phyloP scores from a whole-genome alignment of 331 rosid genomes.

The Cydonia oblonga region DNA sequence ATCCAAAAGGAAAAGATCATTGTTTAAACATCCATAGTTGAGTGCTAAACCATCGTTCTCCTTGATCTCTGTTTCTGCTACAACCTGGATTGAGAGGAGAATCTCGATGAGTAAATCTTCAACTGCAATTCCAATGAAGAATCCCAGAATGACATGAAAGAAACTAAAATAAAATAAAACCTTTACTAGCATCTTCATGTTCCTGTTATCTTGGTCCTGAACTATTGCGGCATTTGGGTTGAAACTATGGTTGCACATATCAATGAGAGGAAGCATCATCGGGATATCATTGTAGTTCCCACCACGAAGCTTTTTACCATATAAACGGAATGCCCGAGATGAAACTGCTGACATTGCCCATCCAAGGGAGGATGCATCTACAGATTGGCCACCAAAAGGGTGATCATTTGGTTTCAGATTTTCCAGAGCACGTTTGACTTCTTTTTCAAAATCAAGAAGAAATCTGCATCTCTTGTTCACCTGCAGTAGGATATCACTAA shows the following conservation, averaged over 20 bases:
- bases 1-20: constrained; percentile 76
- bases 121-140: no score
- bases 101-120: constrained; percentile 2
- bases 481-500: constrained; percentile 29
- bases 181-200: constrained; percentile 58
- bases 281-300: constrained; percentile 37
- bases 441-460: constrained; percentile 80
- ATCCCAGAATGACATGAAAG: background rate
- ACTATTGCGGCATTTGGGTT: constrained; percentile 63
- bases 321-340: constrained; percentile 73
- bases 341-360: constrained; percentile 99
- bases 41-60: constrained; percentile 50
- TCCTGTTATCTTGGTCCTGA: constrained; percentile 56
- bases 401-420: constrained; percentile 45
- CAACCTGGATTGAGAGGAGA: constrained; percentile 52
- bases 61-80: constrained; percentile 65
- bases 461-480: constrained; percentile 90
- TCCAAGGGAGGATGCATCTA: constrained; percentile 91
- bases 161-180: constrained; percentile 13
- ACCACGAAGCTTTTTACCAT: constrained; percentile 47
- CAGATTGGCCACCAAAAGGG: constrained; percentile 73
- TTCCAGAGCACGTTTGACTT: constrained; percentile 40
- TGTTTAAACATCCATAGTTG: constrained; percentile 69
- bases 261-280: constrained; percentile 95
- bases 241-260: constrained; percentile 98